Percentiles rank a stretch among this genome's conserved stretches.
Evolutionary conservation across 306 rosid genomes (phyloP).

Genomic region (Neltuma alba): DNA sequence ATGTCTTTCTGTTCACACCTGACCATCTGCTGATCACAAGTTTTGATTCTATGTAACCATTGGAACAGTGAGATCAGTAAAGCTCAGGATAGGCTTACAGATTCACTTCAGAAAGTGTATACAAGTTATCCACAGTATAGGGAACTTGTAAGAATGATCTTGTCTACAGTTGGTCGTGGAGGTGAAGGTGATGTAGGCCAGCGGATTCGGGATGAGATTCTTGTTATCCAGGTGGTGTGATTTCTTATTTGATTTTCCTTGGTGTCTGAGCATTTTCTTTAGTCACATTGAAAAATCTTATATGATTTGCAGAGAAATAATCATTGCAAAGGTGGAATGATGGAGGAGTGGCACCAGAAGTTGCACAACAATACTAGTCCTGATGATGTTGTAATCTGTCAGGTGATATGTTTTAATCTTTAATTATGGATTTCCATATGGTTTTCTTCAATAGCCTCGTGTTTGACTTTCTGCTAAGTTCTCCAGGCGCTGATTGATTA

Average conservation of each 20-base stretch:
- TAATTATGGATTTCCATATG: constrained; percentile 27
- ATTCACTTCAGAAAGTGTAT: constrained; percentile 75
- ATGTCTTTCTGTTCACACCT: constrained; percentile 17
- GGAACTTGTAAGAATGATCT: constrained; percentile 83
- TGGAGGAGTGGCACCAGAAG: constrained; percentile 99
- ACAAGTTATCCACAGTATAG: constrained; percentile 68
- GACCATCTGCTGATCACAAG: constrained; percentile 33
- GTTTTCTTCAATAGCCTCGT: constrained; percentile 29
- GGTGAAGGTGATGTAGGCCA: constrained; percentile 99
- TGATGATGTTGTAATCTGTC: constrained; percentile 96
- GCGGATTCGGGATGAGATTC: constrained; percentile 96
- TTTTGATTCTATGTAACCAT: constrained; percentile 23
- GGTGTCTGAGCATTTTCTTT: constrained; percentile 24
- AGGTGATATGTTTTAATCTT: constrained; percentile 59
- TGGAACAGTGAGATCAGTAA: constrained; percentile 87
- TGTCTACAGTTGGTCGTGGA: constrained; percentile 98
- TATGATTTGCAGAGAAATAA: constrained; percentile 71
- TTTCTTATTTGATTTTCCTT: constrained; percentile 26
- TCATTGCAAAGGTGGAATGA: constrained; percentile 86
- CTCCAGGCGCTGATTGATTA: constrained; percentile 89
- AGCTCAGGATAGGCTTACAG: constrained; percentile 98
- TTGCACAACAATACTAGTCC: constrained; percentile 99
- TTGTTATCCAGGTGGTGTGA: constrained; percentile 79
- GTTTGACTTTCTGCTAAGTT: constrained; percentile 27
- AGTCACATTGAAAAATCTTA: constrained; percentile 30